Evolutionary conservation across 2,329 filamentous ascomycete genomes (phyloP), one percentile per base, ranked within the genome.

Genomic region (Aspergillus jensenii): DNA sequence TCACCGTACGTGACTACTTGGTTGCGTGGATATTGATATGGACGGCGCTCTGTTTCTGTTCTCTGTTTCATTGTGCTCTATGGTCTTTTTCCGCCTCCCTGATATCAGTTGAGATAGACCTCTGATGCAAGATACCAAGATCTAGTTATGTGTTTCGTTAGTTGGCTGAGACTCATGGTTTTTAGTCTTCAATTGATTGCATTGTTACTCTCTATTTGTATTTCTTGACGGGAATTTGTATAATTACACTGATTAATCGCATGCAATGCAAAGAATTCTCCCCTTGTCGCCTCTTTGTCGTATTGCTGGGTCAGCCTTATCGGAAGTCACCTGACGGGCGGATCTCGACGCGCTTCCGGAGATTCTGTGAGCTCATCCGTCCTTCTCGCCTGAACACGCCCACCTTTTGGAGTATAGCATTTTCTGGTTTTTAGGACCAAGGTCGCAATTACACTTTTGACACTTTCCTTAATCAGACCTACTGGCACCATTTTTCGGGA

Each of bases 51-150:
- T 70, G 63, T 61, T 54, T 68, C 62, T 70, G 65, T 54, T 68
- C 62, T 68, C 61, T 70, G 65, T 70, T 68, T 65, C 62, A 61
- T 69, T 63, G 61, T 68, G 63, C 58, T 60, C 65, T 64, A 31
- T 4, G 64, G 64, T 57, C 64, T 61, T 70, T 64, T 62, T 56
- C 58, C 53, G 54, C 61, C 53, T 65, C 69, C 67, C 65, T 8
- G 27, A 69, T 65, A 65, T 68, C 63, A 67, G 64, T 66, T 66
- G 67, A 72, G 67, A 74, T 74, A 75, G 72, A 76, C 66, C 66
- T 62, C 67, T 71, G 70, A 67, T 71, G 72, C 71, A 68, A 73
- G 73, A 76, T 75, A 75, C 72, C 72, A 75, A 68, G 68, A 70
- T 72, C 65, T 71, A 71, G 67, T 69, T 68, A 60, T 71, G 64